phyloP scores from a whole-genome alignment of 768 basidiomycete genomes.

The Boletus subcaerulescens region DNA sequence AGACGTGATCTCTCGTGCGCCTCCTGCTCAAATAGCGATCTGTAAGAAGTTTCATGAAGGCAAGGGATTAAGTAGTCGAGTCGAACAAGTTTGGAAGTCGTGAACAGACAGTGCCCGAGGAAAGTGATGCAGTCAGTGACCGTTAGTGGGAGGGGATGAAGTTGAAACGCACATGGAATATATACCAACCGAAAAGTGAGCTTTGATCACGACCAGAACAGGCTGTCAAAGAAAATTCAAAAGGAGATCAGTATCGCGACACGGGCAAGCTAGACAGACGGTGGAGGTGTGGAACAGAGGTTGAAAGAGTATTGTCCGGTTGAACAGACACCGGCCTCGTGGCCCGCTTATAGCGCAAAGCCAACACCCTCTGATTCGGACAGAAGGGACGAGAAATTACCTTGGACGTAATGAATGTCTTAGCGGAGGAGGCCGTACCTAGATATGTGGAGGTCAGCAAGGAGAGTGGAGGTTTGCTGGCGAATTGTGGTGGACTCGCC shows the following conservation, averaged over 20 bases:
- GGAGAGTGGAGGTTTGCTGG: background rate
- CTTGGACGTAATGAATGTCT: constrained; percentile 57
- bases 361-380: constrained; percentile 1
- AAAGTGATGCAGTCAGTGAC: constrained; percentile 14
- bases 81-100: constrained; percentile 13
- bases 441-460: constrained; percentile 19
- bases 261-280: constrained; percentile 15
- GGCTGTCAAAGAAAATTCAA: constrained; percentile 19
- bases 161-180: constrained; percentile 23
- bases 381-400: constrained; percentile 34
- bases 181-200: constrained; percentile 26
- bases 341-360: constrained; percentile 19
- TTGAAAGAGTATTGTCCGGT: constrained; percentile 27
- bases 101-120: constrained; percentile 2
- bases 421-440: constrained; percentile 74
- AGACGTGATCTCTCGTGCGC: constrained; percentile 39
- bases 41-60: constrained; percentile 40
- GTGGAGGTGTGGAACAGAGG: constrained; percentile 23
- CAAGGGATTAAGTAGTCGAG: constrained; percentile 12
- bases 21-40: constrained; percentile 44
- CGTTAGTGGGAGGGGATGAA: constrained; percentile 5
- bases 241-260: constrained; percentile 16
- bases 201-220: constrained; percentile 25
- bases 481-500: background rate
- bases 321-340: constrained; percentile 19